These are phyloP conservation scores for Mycena alexandri DNA, from an alignment of 768 basidiomycete species.

Conservation along the genomic window DNA sequence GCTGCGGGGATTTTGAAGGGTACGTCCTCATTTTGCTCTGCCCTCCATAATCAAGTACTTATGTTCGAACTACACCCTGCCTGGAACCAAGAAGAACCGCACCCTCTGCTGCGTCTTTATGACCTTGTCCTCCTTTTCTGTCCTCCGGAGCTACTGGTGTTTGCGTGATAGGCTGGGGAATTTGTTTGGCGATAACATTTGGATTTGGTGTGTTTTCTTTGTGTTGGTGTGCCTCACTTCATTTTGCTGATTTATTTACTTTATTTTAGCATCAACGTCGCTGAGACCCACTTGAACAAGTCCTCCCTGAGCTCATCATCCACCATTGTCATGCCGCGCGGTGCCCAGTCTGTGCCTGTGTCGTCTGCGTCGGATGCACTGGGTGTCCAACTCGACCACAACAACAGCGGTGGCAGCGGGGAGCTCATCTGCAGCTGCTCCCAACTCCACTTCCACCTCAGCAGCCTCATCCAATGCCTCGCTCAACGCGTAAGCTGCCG, in stretches of 20 bases:
- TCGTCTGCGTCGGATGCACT: conserved; percentile 36
- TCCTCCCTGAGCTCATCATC: conserved; percentile 72
- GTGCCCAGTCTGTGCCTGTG: conserved; percentile 45
- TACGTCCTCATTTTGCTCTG: background rate
- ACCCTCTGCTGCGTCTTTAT: background rate
- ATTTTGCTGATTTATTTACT: background rate
- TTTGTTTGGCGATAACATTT: conserved; percentile 80
- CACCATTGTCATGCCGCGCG: conserved; percentile 72
- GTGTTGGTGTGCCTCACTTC: background rate
- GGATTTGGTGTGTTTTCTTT: conserved; percentile 79
- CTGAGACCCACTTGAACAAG: conserved; percentile 57
- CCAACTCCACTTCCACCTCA: no score
- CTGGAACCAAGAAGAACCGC: background rate
- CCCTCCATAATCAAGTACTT: no score
- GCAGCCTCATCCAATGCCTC: no score
- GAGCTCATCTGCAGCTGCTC: no score
- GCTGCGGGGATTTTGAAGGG: background rate
- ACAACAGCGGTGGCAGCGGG: no score
- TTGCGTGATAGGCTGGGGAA: conserved; percentile 69
- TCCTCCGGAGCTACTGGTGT: conserved; percentile 84
- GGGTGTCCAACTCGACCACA: no score
- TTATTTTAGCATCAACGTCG: conserved; percentile 73
- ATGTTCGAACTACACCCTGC: background rate
- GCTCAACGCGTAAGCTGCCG: no score
- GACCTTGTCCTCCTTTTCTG: no score